Conservation (phyloP, 1,284 basidiomycete genomes). For the Lentinus polychrous region DNA sequence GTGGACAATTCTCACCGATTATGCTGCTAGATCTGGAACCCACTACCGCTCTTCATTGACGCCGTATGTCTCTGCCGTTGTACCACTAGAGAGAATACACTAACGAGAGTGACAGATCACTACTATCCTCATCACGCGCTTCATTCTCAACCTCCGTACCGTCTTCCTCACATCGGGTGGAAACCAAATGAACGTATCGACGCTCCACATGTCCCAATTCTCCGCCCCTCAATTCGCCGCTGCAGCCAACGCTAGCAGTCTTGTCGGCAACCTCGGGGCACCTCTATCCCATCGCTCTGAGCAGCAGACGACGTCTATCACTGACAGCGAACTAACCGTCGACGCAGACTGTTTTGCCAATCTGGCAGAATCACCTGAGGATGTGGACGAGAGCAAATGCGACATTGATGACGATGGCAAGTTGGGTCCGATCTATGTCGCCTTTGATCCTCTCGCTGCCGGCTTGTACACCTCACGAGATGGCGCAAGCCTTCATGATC, state of each 20-base stretch:
- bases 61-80: not conserved
- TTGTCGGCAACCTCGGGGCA: conserved; percentile 8
- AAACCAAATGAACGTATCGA: not conserved
- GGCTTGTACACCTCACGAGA: not conserved
- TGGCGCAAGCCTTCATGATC: no score
- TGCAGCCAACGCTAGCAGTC: not conserved
- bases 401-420: not conserved
- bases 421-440: not conserved
- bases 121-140: conserved; percentile 12
- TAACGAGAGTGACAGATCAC: conserved; percentile 5
- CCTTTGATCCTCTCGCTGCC: not conserved
- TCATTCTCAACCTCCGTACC: conserved; percentile 12
- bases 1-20: not conserved
- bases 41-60: conserved; percentile 2
- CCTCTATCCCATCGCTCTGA: not conserved
- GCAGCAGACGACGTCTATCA: not conserved
- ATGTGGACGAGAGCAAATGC: not conserved
- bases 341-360: not conserved
- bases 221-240: conserved; percentile 1
- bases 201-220: conserved; percentile 1
- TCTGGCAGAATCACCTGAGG: not conserved
- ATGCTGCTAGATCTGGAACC: not conserved
- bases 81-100: not conserved
- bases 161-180: not conserved
- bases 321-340: not conserved